Base-by-base conservation (phyloP, 2,329 filamentous ascomycete genomes). In the Magnaporthiopsis rhizophila region DNA sequence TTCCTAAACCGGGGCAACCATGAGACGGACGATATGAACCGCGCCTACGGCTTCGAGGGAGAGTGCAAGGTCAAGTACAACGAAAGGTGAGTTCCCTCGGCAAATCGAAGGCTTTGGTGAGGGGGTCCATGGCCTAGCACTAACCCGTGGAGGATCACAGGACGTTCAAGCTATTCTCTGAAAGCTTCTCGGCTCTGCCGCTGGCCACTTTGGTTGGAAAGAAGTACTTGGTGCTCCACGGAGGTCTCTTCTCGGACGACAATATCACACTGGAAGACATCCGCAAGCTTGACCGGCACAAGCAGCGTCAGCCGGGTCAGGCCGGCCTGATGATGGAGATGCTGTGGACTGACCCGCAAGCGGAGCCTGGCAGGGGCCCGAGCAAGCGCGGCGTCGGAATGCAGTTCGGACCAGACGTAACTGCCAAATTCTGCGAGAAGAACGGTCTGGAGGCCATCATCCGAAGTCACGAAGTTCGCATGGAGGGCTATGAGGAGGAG, bases 321-420 rank as follows among this genome's bases (percentile, higher is more conserved):
- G 80, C 90, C 61, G 95, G 95, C 18, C 80, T 99, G 71, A 99
- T 99, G 95, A 99, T 99, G 95, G 95, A 99, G 78, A 99, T 99
- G 95, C 85, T 99, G 60, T 99, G 95, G 95, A 98, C 95, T 0
- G 95, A 99, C 74, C 95, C 95, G 3, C 95, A 99, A 75, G 84
- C 90, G 0, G 83, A 87, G 70, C 88, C 90, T 34, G 95, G 95
- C 63, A 88, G 95, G 69, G 92, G 93, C 11, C 95, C 95, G 59
- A 97, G 92, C 81, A 99, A 99, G 83, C 87, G 95, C 74, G 95
- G 95, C 69, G 94, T 99, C 26, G 95, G 95, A 63, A 85, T 98
- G 78, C 93, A 98, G 74, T 99, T 99, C 71, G 95, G 95, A 0
- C 95, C 95, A 0, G 95, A 99, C 74, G 87, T 99, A 65, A 99